Conservation (phyloP, 129 eudicot genomes). For the Oenanthe sinensis region DNA sequence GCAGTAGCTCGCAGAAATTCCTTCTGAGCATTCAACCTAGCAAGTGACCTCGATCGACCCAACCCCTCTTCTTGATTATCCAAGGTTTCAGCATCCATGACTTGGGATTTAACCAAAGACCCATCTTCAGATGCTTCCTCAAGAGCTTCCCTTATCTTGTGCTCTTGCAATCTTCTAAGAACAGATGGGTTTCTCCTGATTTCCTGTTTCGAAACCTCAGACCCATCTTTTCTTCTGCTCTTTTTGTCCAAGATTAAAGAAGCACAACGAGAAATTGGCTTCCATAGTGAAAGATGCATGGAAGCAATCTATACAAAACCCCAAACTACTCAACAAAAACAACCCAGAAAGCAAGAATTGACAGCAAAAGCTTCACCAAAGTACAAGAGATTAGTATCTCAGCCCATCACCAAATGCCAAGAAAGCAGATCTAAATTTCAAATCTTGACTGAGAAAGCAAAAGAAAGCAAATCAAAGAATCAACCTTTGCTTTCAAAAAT, state of each 20-base stretch:
- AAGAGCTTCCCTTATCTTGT: slow-evolving; percentile 88
- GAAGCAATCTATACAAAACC: slow-evolving; percentile 29
- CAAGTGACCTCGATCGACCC: slow-evolving; percentile 84
- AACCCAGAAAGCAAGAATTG: slow-evolving; percentile 9
- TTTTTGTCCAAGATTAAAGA: slow-evolving; percentile 78
- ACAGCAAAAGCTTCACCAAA: slow-evolving; percentile 20
- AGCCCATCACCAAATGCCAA: slow-evolving; percentile 35
- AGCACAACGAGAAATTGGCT: slow-evolving; percentile 92
- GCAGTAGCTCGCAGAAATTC: slow-evolving; percentile 92
- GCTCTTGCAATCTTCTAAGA: slow-evolving; percentile 75
- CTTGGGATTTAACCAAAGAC: slow-evolving; percentile 75
- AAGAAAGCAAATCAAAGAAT: slow-evolving; percentile 40
- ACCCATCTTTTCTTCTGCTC: slow-evolving; percentile 68
- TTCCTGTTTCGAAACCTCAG: slow-evolving; percentile 43
- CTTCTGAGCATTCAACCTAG: slow-evolving; percentile 74
- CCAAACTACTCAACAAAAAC: slow-evolving; percentile 13
- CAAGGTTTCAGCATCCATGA: slow-evolving; percentile 50
- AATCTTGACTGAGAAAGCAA: slow-evolving; percentile 39
- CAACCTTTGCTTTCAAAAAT: slow-evolving; percentile 38
- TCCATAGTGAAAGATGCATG: slow-evolving; percentile 99
- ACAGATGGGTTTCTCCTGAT: slow-evolving; percentile 60
- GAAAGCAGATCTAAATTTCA: slow-evolving; percentile 15
- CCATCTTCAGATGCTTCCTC: slow-evolving; percentile 99
- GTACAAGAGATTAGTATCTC: slow-evolving; percentile 18
- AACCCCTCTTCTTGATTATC: slow-evolving; percentile 61